phyloP scores from a whole-genome alignment of 441 rosid species.

The Arabidopsis hybrid region DNA sequence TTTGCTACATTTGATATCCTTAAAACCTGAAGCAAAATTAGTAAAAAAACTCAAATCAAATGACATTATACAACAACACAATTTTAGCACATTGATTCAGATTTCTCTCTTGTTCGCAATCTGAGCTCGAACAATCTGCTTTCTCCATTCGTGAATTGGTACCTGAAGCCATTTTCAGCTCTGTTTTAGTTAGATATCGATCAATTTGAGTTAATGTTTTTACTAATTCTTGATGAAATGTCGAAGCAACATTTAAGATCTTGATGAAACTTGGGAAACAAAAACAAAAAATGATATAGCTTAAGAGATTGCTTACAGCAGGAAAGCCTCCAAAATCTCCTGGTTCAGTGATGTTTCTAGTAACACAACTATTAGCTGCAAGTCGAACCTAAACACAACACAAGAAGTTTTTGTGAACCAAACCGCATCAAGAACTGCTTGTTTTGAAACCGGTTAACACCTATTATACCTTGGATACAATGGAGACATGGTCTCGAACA shows the following conservation, averaged over 20 bases:
- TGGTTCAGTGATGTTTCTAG: constrained; percentile 66
- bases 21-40: background rate
- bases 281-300: background rate
- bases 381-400: constrained; percentile 60
- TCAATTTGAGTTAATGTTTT: background rate
- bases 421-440: background rate
- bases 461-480: constrained; percentile 61
- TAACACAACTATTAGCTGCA: constrained; percentile 76
- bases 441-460: constrained; percentile 17
- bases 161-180: constrained; percentile 45
- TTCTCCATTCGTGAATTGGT: constrained; percentile 66
- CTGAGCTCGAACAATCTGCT: constrained; percentile 52
- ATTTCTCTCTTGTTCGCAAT: constrained; percentile 44
- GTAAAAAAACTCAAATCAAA: background rate
- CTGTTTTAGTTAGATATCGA: background rate
- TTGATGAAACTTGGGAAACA: background rate
- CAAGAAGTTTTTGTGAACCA: background rate
- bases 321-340: constrained; percentile 90
- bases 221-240: background rate
- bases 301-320: constrained; percentile 58
- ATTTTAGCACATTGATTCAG: constrained; percentile 3
- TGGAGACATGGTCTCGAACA: constrained; percentile 71
- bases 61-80: background rate
- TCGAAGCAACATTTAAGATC: background rate
- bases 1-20: too few relatives aligned